Percentiles rank a stretch among this genome's conserved stretches.
These are phyloP conservation scores for Alnus rubra DNA, from an alignment of 306 rosid species.

Conservation along the genomic window DNA sequence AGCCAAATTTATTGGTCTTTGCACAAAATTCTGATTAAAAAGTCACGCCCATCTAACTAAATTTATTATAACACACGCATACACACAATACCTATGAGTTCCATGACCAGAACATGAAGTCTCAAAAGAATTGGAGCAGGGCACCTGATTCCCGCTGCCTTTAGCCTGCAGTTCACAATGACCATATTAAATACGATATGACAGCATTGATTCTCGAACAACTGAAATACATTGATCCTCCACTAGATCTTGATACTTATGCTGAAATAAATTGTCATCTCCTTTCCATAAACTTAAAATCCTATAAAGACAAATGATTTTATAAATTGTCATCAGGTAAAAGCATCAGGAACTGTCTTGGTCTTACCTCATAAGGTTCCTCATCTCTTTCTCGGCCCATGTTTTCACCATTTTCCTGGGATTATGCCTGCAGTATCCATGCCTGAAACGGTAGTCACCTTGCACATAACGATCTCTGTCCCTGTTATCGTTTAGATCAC, in stretches of 20 bases:
- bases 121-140: conserved; percentile 63
- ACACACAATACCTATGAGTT: conserved; percentile 69
- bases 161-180: conserved; percentile 57
- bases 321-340: neutral
- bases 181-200: conserved; percentile 1
- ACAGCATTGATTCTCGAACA: neutral
- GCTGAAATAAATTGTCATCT: neutral
- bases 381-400: conserved; percentile 98
- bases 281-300: neutral
- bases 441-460: conserved; percentile 85
- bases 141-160: conserved; percentile 82
- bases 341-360: conserved; percentile 1
- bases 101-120: conserved; percentile 86
- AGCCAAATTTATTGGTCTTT: neutral
- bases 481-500: conserved; percentile 48
- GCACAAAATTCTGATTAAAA: neutral
- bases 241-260: neutral
- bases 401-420: conserved; percentile 98
- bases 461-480: conserved; percentile 93
- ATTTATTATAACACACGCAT: conserved; percentile 9
- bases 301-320: neutral
- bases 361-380: conserved; percentile 78
- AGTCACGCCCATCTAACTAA: neutral
- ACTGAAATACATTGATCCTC: neutral
- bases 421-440: conserved; percentile 85